phyloP scores from a whole-genome alignment of 805 yeast genomes.

The Spencermartinsiella europaea region DNA sequence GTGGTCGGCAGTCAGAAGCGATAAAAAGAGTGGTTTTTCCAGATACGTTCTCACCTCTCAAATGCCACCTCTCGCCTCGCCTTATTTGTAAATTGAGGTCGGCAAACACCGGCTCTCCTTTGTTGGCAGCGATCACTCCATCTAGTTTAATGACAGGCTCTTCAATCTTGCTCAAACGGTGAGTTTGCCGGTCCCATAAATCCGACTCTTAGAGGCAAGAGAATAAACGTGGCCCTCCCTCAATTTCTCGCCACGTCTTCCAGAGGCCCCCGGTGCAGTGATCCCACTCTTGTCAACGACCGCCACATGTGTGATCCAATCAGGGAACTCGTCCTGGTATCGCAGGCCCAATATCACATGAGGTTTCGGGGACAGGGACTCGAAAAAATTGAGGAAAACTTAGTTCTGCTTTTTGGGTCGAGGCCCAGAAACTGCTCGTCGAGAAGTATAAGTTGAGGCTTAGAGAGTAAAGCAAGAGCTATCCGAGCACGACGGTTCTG shows the following conservation, averaged over 20 bases:
- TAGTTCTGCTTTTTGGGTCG: slow-evolving; percentile 64
- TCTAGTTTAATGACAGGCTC: slow-evolving; percentile 46
- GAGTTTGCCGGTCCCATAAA: not conserved
- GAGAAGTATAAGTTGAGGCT: slow-evolving; percentile 62
- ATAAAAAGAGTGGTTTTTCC: slow-evolving; percentile 90
- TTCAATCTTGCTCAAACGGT: not conserved
- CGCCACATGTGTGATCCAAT: slow-evolving; percentile 73
- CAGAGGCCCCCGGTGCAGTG: slow-evolving; percentile 42
- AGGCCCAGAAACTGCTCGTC: slow-evolving; percentile 94
- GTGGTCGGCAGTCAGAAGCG: slow-evolving; percentile 88
- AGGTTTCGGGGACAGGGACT: slow-evolving; percentile 41
- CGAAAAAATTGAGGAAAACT: slow-evolving; percentile 57
- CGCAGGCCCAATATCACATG: slow-evolving; percentile 70
- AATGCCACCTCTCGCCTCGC: slow-evolving; percentile 80
- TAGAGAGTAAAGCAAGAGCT: slow-evolving; percentile 62
- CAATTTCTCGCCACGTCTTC: slow-evolving; percentile 22
- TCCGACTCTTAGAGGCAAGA: not conserved
- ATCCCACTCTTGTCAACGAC: slow-evolving; percentile 56
- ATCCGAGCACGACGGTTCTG: slow-evolving; percentile 87
- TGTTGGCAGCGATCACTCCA: slow-evolving; percentile 60
- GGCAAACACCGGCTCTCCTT: slow-evolving; percentile 53
- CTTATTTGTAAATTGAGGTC: slow-evolving; percentile 64
- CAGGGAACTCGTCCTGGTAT: slow-evolving; percentile 68
- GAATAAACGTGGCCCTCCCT: slow-evolving; percentile 21
- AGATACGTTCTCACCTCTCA: slow-evolving; percentile 84